These are phyloP conservation scores for Dendrobium catenatum DNA, from an alignment of 106 monocot species.

Conservation along the genomic window DNA sequence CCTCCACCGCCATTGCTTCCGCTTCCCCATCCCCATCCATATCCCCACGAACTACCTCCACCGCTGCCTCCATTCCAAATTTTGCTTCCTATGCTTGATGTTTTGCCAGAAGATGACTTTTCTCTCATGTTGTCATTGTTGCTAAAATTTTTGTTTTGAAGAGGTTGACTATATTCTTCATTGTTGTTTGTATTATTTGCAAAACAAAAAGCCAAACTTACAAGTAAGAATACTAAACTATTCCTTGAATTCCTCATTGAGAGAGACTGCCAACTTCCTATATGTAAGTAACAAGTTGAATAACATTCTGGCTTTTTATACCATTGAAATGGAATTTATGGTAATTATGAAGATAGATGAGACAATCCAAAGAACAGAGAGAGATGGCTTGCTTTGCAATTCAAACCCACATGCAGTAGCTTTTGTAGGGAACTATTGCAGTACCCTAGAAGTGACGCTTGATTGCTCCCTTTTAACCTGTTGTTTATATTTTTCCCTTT, in stretches of 20 bases:
- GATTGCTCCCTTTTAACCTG: neutral
- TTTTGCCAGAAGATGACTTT: neutral
- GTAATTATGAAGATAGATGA: constrained; percentile 10
- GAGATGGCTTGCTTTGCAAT: constrained; percentile 14
- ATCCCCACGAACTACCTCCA: neutral
- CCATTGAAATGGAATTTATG: neutral
- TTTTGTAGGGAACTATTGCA: neutral
- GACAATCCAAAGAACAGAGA: neutral
- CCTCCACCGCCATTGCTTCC: constrained; percentile 1
- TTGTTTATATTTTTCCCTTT: neutral
- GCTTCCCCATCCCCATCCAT: too few relatives aligned
- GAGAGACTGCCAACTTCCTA: neutral
- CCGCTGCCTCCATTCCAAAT: neutral
- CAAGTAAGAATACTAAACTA: neutral
- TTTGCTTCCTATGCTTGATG: neutral
- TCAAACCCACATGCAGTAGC: constrained; percentile 7
- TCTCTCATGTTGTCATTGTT: neutral
- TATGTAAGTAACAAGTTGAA: neutral
- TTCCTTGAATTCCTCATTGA: constrained; percentile 1
- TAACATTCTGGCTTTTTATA: neutral
- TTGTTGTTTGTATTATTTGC: neutral
- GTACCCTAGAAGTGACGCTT: neutral
- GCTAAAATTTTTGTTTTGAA: neutral
- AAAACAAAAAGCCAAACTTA: neutral
- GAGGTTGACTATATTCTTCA: too few relatives aligned